These are phyloP conservation scores for Saccharomycopsis babjevae DNA, from an alignment of 805 yeast species.

Conservation along the genomic window DNA sequence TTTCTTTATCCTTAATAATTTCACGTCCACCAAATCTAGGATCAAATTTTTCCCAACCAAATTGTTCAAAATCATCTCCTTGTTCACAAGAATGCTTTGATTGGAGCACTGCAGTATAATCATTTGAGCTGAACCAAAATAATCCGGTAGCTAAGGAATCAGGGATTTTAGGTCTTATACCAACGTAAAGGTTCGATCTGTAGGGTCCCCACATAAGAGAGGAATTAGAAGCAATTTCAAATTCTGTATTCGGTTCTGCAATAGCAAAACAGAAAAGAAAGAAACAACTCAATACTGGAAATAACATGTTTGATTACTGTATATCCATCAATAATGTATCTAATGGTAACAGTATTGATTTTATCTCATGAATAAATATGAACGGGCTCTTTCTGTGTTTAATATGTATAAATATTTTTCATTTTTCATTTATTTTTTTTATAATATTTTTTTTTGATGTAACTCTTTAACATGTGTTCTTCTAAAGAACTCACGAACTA, in stretches of 20 bases:
- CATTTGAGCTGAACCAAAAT: slow-evolving; percentile 75
- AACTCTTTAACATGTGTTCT: not conserved
- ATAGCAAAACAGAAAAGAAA: not conserved
- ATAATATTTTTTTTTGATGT: not conserved
- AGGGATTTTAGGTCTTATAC: slow-evolving; percentile 76
- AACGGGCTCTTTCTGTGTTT: not conserved
- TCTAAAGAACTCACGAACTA: not conserved
- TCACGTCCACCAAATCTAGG: slow-evolving; percentile 84
- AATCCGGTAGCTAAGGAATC: slow-evolving; percentile 66
- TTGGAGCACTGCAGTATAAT: slow-evolving; percentile 39
- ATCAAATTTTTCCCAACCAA: slow-evolving; percentile 83
- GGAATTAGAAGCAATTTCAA: slow-evolving; percentile 30
- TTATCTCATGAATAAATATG: no score
- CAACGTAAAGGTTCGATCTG: slow-evolving; percentile 76
- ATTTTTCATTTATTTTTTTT: not conserved
- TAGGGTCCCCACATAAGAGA: slow-evolving; percentile 88
- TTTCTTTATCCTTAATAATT: slow-evolving; percentile 54
- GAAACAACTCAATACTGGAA: not conserved
- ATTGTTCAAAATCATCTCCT: slow-evolving; percentile 55
- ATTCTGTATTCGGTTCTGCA: slow-evolving; percentile 15
- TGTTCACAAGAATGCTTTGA: slow-evolving; percentile 72
- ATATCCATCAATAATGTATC: not conserved
- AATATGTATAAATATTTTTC: not conserved
- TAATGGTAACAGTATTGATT: no score
- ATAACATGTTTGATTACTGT: not conserved